These are phyloP conservation scores for Mycosphaerella arachidis DNA, from an alignment of 2,329 filamentous ascomycete species.

Conservation along the genomic window DNA sequence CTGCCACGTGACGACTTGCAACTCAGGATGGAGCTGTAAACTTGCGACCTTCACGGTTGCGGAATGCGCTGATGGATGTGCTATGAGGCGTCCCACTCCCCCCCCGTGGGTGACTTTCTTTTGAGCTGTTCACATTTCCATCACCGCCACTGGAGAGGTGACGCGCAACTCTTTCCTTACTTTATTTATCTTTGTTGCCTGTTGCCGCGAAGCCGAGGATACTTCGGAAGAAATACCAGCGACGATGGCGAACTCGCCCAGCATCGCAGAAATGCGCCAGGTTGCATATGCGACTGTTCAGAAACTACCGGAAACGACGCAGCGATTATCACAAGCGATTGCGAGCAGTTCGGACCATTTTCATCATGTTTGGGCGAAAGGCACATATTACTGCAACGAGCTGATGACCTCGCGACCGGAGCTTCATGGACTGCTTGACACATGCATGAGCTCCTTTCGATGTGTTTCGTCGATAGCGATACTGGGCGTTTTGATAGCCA, in stretches of 20 bases:
- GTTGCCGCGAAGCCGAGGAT: neutral
- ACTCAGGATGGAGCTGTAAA: neutral
- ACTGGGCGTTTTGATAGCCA: slow-evolving; percentile 6
- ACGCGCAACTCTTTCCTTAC: neutral
- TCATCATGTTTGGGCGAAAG: neutral
- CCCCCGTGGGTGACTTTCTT: neutral
- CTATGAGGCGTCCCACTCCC: neutral
- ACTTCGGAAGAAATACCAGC: neutral
- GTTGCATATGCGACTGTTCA: slow-evolving; percentile 1
- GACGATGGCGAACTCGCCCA: slow-evolving; percentile 1
- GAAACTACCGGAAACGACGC: neutral
- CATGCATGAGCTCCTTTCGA: slow-evolving; percentile 10
- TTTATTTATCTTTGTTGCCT: neutral
- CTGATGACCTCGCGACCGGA: slow-evolving; percentile 2
- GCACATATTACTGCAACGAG: neutral
- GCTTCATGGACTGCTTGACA: neutral
- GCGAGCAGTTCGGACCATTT: neutral
- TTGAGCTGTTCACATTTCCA: neutral
- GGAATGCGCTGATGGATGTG: neutral
- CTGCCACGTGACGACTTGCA: neutral
- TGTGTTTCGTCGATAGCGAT: slow-evolving; percentile 9
- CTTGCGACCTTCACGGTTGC: neutral
- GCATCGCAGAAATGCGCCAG: slow-evolving; percentile 5
- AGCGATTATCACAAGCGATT: neutral
- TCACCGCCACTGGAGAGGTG: neutral